Conservation (phyloP, 2,329 filamentous ascomycete genomes). For the Pyrenochaeta sp. region DNA sequence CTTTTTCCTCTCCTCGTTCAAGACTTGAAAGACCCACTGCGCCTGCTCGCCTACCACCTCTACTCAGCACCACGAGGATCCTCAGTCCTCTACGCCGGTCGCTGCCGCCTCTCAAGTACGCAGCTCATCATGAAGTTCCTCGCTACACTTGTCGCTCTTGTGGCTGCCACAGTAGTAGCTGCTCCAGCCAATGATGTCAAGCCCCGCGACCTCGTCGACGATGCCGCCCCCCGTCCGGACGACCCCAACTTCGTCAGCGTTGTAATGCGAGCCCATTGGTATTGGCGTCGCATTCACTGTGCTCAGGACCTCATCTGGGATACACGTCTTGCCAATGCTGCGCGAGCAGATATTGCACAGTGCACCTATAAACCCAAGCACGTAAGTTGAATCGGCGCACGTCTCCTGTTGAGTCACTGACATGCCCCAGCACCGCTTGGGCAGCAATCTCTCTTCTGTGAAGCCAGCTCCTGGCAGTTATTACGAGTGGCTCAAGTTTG, state of each 20-base stretch:
- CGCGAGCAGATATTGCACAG: conserved; percentile 31
- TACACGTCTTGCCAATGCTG: conserved; percentile 33
- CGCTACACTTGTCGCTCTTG: conserved; percentile 27
- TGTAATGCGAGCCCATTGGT: conserved; percentile 48
- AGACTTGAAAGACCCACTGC: conserved; percentile 24
- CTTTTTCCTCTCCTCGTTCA: conserved; percentile 18
- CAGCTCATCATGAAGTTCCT: conserved; percentile 37
- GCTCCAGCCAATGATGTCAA: conserved; percentile 26
- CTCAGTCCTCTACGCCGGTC: conserved; percentile 4
- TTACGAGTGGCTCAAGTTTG: conserved; percentile 40
- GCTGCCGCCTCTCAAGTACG: neutral
- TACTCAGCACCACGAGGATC: conserved; percentile 6
- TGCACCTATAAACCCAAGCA: conserved; percentile 40
- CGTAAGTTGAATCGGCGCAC: conserved; percentile 19
- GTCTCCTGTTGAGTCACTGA: conserved; percentile 8
- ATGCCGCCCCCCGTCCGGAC: conserved; percentile 32
- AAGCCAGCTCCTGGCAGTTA: conserved; percentile 30
- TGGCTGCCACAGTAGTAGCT: conserved; percentile 30
- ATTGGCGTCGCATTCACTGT: conserved; percentile 47
- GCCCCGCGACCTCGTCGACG: conserved; percentile 24
- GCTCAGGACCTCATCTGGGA: conserved; percentile 48
- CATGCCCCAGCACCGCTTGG: conserved; percentile 33
- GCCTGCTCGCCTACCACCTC: conserved; percentile 17
- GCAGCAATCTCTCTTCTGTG: conserved; percentile 45
- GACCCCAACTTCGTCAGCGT: conserved; percentile 42